A percentile compares a stretch with the other conserved stretches of the same genome.
Evolutionary conservation across 2,329 filamentous ascomycete species (phyloP).

Genomic region (Diaporthe vexans): DNA sequence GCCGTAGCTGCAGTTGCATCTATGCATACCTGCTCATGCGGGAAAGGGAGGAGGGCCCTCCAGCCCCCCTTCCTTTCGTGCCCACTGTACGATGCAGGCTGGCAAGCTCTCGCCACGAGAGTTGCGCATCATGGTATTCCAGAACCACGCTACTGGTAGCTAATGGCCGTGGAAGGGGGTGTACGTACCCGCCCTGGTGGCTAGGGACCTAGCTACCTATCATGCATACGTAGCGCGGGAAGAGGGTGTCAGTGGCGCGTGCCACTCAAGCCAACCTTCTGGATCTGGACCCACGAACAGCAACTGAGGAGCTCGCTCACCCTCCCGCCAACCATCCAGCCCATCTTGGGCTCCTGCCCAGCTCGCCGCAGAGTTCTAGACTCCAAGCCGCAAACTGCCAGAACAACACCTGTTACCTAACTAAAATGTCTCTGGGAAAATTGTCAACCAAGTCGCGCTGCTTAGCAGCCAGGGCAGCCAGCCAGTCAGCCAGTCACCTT

Average conservation of each 20-base stretch:
- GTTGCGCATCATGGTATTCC: too few species aligned
- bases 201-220: background rate
- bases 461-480: background rate
- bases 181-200: background rate
- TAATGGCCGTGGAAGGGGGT: too few species aligned
- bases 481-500: too few species aligned
- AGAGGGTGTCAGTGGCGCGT: background rate
- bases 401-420: conserved; percentile 9
- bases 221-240: background rate
- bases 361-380: conserved; percentile 19
- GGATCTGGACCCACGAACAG: background rate
- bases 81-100: too few species aligned
- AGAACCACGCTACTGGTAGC: too few species aligned
- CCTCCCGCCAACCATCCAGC: background rate
- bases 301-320: background rate
- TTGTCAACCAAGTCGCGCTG: too few species aligned
- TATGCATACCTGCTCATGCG: too few species aligned
- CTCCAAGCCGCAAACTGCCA: conserved; percentile 17
- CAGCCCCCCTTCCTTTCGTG: too few species aligned
- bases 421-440: conserved; percentile 12
- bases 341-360: background rate
- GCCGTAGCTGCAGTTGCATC: too few species aligned
- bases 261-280: background rate
- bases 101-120: too few species aligned
- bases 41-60: too few species aligned